Conservation (phyloP, 768 basidiomycete species). For the Lentinula sp. region DNA sequence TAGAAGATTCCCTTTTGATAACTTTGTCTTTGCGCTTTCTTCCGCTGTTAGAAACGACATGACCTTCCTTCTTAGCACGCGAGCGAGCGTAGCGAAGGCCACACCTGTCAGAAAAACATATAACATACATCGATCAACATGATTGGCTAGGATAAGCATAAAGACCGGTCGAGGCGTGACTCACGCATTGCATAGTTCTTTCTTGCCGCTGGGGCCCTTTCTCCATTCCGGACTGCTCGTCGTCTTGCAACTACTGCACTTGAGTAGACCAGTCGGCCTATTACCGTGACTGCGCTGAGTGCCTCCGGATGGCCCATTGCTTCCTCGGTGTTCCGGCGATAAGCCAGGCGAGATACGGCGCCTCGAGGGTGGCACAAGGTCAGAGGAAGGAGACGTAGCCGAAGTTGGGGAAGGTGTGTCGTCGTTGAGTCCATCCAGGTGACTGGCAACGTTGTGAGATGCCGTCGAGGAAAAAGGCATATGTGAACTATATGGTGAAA, state of each 20-base stretch:
- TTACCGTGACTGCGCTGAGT: conserved; percentile 46
- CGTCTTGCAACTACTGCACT: conserved; percentile 76
- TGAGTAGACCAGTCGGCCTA: conserved; percentile 64
- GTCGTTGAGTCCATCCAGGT: background rate
- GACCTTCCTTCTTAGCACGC: conserved; percentile 82
- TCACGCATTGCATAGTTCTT: conserved; percentile 90
- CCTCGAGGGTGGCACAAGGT: conserved; percentile 50
- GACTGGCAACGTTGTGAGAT: background rate
- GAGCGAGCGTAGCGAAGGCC: conserved; percentile 84
- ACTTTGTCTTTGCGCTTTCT: conserved; percentile 55
- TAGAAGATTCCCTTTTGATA: conserved; percentile 9
- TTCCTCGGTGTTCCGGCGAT: background rate
- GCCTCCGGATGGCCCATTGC: conserved; percentile 4
- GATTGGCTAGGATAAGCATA: conserved; percentile 8
- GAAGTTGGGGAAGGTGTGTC: conserved; percentile 12
- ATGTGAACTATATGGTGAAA: conserved; percentile 5
- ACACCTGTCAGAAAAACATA: conserved; percentile 41
- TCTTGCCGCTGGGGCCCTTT: conserved; percentile 86
- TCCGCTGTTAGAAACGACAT: conserved; percentile 43
- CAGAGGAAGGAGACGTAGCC: conserved; percentile 22
- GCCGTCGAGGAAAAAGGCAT: background rate
- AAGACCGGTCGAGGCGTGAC: conserved; percentile 20
- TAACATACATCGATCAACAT: conserved; percentile 4
- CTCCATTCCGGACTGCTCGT: conserved; percentile 87
- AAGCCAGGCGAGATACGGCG: conserved; percentile 31